Evolutionary conservation across 306 rosid species (phyloP).

Genomic region (Quercus engelmannii): DNA sequence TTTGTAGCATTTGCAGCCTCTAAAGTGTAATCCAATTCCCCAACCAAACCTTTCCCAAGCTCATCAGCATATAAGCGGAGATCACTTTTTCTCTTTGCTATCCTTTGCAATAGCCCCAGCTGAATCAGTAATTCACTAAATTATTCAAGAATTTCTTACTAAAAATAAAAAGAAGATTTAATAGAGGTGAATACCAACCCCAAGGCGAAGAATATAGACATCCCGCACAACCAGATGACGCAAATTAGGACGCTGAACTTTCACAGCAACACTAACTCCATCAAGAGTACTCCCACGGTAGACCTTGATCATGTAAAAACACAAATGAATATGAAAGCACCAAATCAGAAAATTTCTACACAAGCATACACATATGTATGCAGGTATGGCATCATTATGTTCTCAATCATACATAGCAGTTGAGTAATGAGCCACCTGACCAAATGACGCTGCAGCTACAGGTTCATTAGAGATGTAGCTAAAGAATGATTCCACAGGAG

Average conservation of each 20-base stretch:
- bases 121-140: constrained; percentile 36
- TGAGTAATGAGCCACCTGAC: constrained; percentile 62
- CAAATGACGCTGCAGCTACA: constrained; percentile 95
- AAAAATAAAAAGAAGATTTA: neutral
- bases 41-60: constrained; percentile 88
- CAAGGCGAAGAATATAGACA: constrained; percentile 91
- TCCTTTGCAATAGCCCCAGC: constrained; percentile 81
- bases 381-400: neutral
- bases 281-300: constrained; percentile 66
- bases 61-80: constrained; percentile 93
- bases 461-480: constrained; percentile 82
- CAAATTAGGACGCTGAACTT: constrained; percentile 94
- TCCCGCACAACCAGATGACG: constrained; percentile 90
- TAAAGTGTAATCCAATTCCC: constrained; percentile 79
- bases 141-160: constrained; percentile 18
- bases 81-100: constrained; percentile 87
- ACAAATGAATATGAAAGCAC: constrained; percentile 19
- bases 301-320: constrained; percentile 49
- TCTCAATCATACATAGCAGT: constrained; percentile 11
- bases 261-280: constrained; percentile 75
- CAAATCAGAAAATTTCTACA: neutral
- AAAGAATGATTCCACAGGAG: constrained; percentile 66
- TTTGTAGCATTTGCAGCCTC: constrained; percentile 88
- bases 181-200: constrained; percentile 56
- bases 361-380: constrained; percentile 9